Conservation (phyloP, 2,329 filamentous ascomycete genomes). For the Penicillium sp. region DNA sequence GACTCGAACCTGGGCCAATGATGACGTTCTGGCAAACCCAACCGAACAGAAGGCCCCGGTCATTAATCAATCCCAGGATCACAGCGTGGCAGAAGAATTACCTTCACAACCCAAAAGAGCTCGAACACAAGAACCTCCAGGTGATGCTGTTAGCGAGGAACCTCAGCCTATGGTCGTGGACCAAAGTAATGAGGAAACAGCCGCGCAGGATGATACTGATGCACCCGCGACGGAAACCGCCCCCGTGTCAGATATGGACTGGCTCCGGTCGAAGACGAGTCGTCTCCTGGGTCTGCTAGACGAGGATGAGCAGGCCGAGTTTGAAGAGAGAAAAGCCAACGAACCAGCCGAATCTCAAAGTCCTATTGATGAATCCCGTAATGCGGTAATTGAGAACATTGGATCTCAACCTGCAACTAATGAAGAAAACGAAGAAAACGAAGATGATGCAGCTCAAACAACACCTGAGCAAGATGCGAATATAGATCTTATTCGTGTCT, state of each 20-base stretch:
- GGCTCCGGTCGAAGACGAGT: slow-evolving; percentile 85
- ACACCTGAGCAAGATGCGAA: slow-evolving; percentile 40
- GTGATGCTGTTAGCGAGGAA: slow-evolving; percentile 4
- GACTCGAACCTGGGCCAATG: slow-evolving; percentile 61
- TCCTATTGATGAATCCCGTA: slow-evolving; percentile 20
- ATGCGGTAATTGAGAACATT: slow-evolving; percentile 18
- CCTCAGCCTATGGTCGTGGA: slow-evolving; percentile 28
- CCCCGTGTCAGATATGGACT: slow-evolving; percentile 71
- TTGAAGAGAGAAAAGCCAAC: slow-evolving; percentile 31
- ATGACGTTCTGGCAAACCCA: slow-evolving; percentile 41
- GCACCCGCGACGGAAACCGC: slow-evolving; percentile 29
- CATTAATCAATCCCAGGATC: slow-evolving; percentile 25
- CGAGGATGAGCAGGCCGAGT: slow-evolving; percentile 52
- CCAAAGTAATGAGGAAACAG: slow-evolving; percentile 19
- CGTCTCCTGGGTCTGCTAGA: slow-evolving; percentile 80
- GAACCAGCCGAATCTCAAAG: slow-evolving; percentile 12
- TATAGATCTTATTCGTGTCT: slow-evolving; percentile 65
- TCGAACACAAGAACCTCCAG: slow-evolving; percentile 55
- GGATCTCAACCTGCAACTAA: slow-evolving; percentile 14
- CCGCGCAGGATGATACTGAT: slow-evolving; percentile 20
- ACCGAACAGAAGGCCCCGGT: slow-evolving; percentile 17
- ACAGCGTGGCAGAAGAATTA: slow-evolving; percentile 31
- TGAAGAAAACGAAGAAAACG: slow-evolving; percentile 14
- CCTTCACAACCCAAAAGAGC: slow-evolving; percentile 44
- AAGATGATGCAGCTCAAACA: slow-evolving; percentile 12